Percentiles rank a stretch among this genome's conserved stretches.
Conservation (phyloP, 148 eudicot genomes). For the Beta vulgaris region DNA sequence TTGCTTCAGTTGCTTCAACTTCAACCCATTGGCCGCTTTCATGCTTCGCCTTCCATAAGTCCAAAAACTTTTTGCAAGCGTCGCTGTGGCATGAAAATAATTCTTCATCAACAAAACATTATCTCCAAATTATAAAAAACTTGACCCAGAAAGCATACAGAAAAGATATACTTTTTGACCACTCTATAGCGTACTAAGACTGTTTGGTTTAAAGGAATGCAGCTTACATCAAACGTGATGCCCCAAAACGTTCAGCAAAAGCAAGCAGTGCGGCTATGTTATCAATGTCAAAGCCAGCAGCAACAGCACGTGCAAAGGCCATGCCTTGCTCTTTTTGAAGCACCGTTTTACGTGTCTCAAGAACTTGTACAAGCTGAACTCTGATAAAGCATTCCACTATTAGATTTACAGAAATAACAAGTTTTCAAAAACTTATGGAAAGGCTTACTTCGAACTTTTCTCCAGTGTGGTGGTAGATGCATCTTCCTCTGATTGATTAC, state of each 20-base stretch:
- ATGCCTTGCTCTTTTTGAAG: constrained; percentile 95
- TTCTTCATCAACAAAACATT: background rate
- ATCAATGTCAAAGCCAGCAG: constrained; percentile 86
- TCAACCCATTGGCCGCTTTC: constrained; percentile 98
- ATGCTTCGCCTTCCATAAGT: constrained; percentile 92
- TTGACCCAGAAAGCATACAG: background rate
- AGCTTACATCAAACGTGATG: constrained; percentile 84
- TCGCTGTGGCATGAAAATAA: constrained; percentile 47
- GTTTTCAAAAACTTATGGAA: constrained; percentile 6
- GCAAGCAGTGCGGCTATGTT: constrained; percentile 55
- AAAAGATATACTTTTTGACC: background rate
- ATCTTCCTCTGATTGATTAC: constrained; percentile 48
- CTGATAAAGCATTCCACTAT: constrained; percentile 42
- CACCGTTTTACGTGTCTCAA: constrained; percentile 79
- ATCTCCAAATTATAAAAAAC: background rate
- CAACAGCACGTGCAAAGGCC: constrained; percentile 98
- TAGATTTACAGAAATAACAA: constrained; percentile 16
- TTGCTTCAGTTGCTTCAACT: constrained; percentile 73
- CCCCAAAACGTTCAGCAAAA: constrained; percentile 89
- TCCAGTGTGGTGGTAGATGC: constrained; percentile 43
- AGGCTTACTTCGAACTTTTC: constrained; percentile 66
- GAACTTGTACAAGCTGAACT: constrained; percentile 77
- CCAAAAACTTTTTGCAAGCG: constrained; percentile 71
- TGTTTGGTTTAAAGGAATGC: constrained; percentile 7
- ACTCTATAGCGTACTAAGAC: background rate